Base-by-base conservation (phyloP, 2,329 filamentous ascomycete species). In the Diaporthe capsici region DNA sequence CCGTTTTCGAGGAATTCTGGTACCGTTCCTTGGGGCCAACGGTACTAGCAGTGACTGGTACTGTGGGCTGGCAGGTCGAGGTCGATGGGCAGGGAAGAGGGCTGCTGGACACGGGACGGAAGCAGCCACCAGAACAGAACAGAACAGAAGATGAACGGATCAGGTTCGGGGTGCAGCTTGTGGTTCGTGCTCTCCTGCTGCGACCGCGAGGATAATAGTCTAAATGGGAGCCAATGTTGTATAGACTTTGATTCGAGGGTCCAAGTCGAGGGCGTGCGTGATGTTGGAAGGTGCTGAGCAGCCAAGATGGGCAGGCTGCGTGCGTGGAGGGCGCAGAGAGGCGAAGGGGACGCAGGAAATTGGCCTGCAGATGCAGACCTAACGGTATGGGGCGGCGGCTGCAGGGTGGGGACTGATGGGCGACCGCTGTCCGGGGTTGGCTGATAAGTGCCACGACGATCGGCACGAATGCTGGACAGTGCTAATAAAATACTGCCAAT, bases 91-190 rank as follows among this genome's bases (percentile, higher is more conserved):
- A 65, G 47, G 47, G 63, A 51, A 67, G 63, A 20, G 63, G 44
- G 63, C 71, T 61, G 58, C 71, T 65, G 28, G 58, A 73, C 58
- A 73, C 58, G 71, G 71, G 71, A 73, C 57, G 71, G 71, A 63
- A 73, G 47, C 58, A 65, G 71, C 71, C 60, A 73, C 71, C 58
- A 55, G 58, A 25, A 39, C 34, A 37, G 9, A 39, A 39, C 37
- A 39, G 37, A 28, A 37, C 53, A 47, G 28, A 39, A 13, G 57
- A 60, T 15, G 57, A 17, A 55, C 53, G 57, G 25, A 49, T 20
- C 42, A 57, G 25, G 37, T 47, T 55, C 39, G 68, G 22, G 55
- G 47, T 47, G 61, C 61, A 65, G 55, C 70, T 17, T 60, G 70
- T 65, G 71, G 71, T 65, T 55, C 58, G 71, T 73, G 71, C 71